Percentiles rank a stretch among this genome's conserved stretches.
These are phyloP conservation scores for Maudiozyma humilis DNA, from an alignment of 1,139 yeast genomes.

Conservation along the genomic window DNA sequence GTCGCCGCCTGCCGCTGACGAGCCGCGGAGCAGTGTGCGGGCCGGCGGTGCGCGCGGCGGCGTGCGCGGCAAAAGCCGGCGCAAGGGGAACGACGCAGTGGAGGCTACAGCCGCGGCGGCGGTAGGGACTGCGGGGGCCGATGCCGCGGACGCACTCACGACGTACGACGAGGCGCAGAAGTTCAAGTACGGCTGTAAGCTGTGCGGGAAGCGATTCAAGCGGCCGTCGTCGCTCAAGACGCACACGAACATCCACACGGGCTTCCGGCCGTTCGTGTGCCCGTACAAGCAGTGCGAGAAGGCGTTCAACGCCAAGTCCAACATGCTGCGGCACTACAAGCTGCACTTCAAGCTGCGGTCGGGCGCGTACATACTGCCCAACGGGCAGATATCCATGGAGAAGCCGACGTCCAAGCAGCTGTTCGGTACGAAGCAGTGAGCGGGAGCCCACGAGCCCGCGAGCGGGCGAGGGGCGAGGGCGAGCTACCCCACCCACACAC, in stretches of 20 bases:
- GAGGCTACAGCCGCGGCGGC: background rate
- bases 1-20: background rate
- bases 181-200: conserved; percentile 37
- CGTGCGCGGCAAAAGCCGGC: too few species aligned
- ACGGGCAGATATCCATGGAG: conserved; percentile 14
- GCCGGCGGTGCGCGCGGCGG: too few species aligned
- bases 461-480: background rate
- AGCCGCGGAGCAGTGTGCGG: too few species aligned
- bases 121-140: background rate
- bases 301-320: conserved; percentile 65
- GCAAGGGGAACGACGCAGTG: too few species aligned
- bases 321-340: conserved; percentile 69
- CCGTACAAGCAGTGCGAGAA: conserved; percentile 60
- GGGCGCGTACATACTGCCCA: conserved; percentile 17
- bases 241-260: conserved; percentile 78
- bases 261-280: conserved; percentile 72
- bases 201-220: conserved; percentile 69
- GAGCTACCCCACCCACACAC: too few species aligned
- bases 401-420: conserved; percentile 17
- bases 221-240: conserved; percentile 76
- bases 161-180: conserved; percentile 1
- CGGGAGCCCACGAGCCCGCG: background rate
- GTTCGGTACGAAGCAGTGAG: conserved; percentile 3
- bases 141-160: background rate
- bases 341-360: conserved; percentile 38